A percentile compares a stretch with the other conserved stretches of the same genome.
phyloP scores from a whole-genome alignment of 257 asterid genomes.

The Pogostemon cablin region DNA sequence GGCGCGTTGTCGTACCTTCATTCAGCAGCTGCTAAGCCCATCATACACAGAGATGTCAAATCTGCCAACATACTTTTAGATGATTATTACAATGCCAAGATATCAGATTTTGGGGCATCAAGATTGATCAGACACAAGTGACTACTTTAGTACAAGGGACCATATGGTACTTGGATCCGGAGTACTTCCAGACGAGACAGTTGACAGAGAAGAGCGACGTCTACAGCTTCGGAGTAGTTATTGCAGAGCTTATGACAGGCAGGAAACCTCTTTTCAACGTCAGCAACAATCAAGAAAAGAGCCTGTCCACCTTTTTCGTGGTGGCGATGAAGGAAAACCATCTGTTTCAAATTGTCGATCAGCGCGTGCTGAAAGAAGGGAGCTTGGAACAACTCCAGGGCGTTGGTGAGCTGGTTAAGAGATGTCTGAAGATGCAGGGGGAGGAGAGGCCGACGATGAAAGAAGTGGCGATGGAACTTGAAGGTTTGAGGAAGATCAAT shows the following conservation, averaged over 20 bases:
- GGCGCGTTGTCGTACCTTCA: too few species aligned
- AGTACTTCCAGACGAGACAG: too few species aligned
- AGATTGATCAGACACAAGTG: too few species aligned
- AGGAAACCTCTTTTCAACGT: constrained; percentile 21
- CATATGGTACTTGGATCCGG: too few species aligned
- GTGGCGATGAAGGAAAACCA: constrained; percentile 28
- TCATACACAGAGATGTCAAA: too few species aligned
- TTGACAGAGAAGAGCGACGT: too few species aligned
- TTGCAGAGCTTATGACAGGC: constrained; percentile 13
- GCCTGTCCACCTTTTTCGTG: constrained; percentile 20
- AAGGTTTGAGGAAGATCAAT: not conserved
- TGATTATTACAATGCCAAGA: too few species aligned
- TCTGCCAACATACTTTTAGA: too few species aligned
- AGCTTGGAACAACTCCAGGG: constrained; percentile 21
- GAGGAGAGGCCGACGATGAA: constrained; percentile 34
- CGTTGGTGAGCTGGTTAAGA: constrained; percentile 27
- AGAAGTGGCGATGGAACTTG: constrained; percentile 32
- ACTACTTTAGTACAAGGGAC: too few species aligned
- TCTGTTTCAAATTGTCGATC: constrained; percentile 29
- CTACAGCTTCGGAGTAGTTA: too few species aligned
- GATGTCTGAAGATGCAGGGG: constrained; percentile 21
- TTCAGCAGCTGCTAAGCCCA: too few species aligned
- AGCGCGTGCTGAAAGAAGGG: constrained; percentile 26
- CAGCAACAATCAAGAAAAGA: constrained; percentile 16
- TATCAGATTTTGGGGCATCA: too few species aligned